These are phyloP conservation scores for Tetrastigma voinierianum DNA, from an alignment of 164 flowering plant genomes.

Conservation along the genomic window DNA sequence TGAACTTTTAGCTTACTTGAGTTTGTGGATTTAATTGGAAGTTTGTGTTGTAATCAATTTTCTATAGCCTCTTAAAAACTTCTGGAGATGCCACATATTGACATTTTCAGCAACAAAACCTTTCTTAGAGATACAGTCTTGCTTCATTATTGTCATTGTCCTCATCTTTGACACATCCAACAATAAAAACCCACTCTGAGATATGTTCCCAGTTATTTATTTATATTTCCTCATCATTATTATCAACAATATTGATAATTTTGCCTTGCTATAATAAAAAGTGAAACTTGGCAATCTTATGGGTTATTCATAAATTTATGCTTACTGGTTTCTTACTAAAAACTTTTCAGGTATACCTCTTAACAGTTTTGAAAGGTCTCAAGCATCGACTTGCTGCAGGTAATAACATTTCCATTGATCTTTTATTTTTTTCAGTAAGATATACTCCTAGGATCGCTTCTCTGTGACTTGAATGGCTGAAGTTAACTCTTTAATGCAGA, in stretches of 20 bases:
- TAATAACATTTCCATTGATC: constrained; percentile 21
- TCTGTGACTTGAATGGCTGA: no score
- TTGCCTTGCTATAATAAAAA: no score
- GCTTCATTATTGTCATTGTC: not conserved
- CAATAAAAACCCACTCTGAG: no score
- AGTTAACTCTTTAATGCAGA: no score
- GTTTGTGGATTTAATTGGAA: not conserved
- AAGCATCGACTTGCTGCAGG: constrained; percentile 97
- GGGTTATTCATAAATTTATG: not conserved
- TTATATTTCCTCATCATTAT: no score
- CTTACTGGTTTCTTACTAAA: constrained; percentile 11
- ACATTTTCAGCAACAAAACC: not conserved
- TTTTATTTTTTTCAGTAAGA: not conserved
- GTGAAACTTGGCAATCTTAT: no score
- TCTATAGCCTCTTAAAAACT: not conserved
- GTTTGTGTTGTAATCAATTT: not conserved
- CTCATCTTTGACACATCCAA: not conserved
- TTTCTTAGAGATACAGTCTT: not conserved
- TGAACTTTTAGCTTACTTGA: not conserved
- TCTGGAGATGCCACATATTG: not conserved
- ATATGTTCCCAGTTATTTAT: no score
- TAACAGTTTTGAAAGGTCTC: constrained; percentile 84
- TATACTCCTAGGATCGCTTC: no score
- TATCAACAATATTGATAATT: no score
- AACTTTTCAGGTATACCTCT: constrained; percentile 66